phyloP scores from a whole-genome alignment of 331 rosid species.

The Rhamnella rubrinervis region DNA sequence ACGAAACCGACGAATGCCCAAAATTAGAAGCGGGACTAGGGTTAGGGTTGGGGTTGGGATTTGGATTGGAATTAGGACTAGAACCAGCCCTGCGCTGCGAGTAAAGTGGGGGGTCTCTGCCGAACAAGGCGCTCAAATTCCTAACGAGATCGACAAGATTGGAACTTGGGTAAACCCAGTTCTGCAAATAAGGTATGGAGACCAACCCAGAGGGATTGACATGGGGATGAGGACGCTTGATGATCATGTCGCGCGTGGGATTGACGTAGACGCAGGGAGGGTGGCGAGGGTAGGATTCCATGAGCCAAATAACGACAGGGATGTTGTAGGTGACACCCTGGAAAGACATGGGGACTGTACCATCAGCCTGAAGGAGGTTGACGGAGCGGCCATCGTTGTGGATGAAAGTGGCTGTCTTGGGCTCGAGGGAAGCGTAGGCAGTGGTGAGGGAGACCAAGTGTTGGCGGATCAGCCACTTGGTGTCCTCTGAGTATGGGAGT shows the following conservation, averaged over 20 bases:
- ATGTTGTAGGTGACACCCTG: constrained; percentile 81
- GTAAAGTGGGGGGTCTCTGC: constrained; percentile 79
- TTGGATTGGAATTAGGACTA: constrained; percentile 26
- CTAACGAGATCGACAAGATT: constrained; percentile 66
- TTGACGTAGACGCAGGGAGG: constrained; percentile 85
- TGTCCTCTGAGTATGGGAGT: constrained; percentile 75
- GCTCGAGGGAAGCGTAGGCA: constrained; percentile 62
- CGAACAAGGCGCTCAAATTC: constrained; percentile 47
- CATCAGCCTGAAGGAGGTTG: constrained; percentile 87
- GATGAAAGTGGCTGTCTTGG: constrained; percentile 79
- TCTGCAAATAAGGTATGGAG: constrained; percentile 61
- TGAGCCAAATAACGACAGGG: constrained; percentile 85
- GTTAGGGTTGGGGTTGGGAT: constrained; percentile 31
- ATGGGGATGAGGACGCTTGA: constrained; percentile 76
- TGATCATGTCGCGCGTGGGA: constrained; percentile 92
- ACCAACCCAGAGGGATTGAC: constrained; percentile 86
- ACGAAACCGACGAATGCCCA: constrained; percentile 13
- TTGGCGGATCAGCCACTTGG: constrained; percentile 88
- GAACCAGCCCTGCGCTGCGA: constrained; percentile 65
- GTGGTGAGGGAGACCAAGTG: constrained; percentile 64
- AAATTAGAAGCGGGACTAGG: constrained; percentile 22
- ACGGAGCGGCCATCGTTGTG: constrained; percentile 96
- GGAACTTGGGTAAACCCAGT: constrained; percentile 84
- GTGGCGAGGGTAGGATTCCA: constrained; percentile 89
- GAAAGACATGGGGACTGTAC: constrained; percentile 78